Percentiles rank a stretch among this genome's conserved stretches.
Evolutionary conservation across 2,329 filamentous ascomycete species (phyloP).

Genomic region (Didymella pinodella): DNA sequence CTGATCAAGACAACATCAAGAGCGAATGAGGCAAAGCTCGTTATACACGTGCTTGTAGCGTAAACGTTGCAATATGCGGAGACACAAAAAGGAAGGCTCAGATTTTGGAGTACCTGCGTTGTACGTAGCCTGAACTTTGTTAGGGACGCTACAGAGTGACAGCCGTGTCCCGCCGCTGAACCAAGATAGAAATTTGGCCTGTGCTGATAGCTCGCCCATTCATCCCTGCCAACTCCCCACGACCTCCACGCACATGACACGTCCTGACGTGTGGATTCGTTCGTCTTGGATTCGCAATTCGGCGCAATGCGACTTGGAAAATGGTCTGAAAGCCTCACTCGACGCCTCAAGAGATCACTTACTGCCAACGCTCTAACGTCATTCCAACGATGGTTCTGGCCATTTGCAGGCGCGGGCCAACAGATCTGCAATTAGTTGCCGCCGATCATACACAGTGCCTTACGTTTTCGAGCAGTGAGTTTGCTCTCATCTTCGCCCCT

Average conservation of each 20-base stretch:
- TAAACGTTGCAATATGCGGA: conserved; percentile 17
- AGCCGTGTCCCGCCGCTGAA: conserved; percentile 9
- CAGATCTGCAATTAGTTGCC: conserved; percentile 31
- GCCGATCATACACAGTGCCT: conserved; percentile 22
- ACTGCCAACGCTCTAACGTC: conserved; percentile 25
- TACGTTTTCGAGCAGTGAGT: conserved; percentile 3
- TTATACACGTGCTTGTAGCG: conserved; percentile 16
- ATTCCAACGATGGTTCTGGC: conserved; percentile 30
- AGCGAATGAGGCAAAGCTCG: conserved; percentile 1
- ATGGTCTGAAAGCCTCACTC: conserved; percentile 3
- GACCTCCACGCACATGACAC: conserved; percentile 12
- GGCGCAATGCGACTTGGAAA: conserved; percentile 2
- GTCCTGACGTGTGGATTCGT: not conserved
- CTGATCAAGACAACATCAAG: conserved; percentile 2
- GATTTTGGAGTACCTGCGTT: conserved; percentile 1
- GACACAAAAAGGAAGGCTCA: conserved; percentile 13
- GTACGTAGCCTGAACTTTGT: conserved; percentile 8
- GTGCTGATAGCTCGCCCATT: conserved; percentile 24
- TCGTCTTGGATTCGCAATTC: conserved; percentile 3
- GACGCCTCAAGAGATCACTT: conserved; percentile 6
- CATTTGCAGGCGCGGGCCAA: conserved; percentile 17
- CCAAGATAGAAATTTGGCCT: conserved; percentile 12
- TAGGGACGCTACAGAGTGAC: conserved; percentile 19
- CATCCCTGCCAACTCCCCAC: conserved; percentile 30
- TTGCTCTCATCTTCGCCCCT: conserved; percentile 18